Evolutionary conservation across 352 stramenopile genomes (phyloP).

Genomic region (Elongisporangium prolatum): DNA sequence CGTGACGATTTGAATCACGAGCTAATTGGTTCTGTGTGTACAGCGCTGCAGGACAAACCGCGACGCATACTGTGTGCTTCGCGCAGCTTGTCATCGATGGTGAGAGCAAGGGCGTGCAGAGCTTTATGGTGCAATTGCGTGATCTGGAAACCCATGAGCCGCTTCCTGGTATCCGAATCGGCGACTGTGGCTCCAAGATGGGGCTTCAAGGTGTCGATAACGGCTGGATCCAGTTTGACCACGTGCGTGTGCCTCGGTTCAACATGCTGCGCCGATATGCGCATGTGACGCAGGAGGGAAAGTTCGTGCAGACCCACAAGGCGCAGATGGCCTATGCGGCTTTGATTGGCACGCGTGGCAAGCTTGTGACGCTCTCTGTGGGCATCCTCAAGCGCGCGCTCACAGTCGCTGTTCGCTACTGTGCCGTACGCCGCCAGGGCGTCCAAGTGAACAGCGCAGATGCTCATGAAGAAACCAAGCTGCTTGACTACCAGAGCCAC

Average conservation of each 20-base stretch:
- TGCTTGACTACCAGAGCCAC: constrained; percentile 95
- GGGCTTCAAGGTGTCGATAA: constrained; percentile 75
- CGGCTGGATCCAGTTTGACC: constrained; percentile 72
- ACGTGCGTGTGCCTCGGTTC: constrained; percentile 61
- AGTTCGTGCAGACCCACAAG: constrained; percentile 64
- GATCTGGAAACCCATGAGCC: constrained; percentile 68
- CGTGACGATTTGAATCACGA: background rate
- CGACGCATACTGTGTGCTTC: constrained; percentile 95
- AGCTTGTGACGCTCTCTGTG: constrained; percentile 65
- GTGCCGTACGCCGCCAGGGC: constrained; percentile 88
- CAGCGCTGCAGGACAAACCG: constrained; percentile 86
- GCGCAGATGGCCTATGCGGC: constrained; percentile 66
- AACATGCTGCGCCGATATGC: constrained; percentile 78
- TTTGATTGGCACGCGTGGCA: constrained; percentile 70
- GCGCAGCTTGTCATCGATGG: constrained; percentile 85
- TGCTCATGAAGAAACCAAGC: constrained; percentile 68
- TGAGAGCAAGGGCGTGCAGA: constrained; percentile 89
- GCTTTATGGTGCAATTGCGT: constrained; percentile 95
- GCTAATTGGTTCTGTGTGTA: background rate
- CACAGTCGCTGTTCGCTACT: constrained; percentile 93
- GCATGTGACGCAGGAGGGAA: constrained; percentile 53
- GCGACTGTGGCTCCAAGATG: constrained; percentile 70
- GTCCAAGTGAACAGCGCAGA: constrained; percentile 45
- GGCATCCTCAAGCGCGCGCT: constrained; percentile 88
- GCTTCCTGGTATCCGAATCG: constrained; percentile 49